Base-by-base conservation (phyloP, 1,284 basidiomycete species). In the Leccinum angustisporum region DNA sequence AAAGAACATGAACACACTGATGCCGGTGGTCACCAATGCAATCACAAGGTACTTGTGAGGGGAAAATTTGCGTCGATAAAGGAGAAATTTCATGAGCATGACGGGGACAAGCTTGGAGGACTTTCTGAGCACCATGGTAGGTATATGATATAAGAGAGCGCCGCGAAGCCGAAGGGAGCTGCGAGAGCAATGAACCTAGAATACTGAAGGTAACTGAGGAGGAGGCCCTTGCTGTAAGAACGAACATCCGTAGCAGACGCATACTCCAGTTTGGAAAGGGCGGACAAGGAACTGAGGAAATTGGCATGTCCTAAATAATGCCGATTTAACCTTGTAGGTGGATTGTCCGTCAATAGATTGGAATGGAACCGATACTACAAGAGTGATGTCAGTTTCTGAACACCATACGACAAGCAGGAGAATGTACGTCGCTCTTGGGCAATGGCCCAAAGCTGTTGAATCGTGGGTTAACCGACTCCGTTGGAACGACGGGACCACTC, bases 31-130 rank as follows among this genome's bases (percentile, higher is more conserved):
- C 68, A 99, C 97, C 79, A 97, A 87, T 14, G 84, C 81, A 30
- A 98, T 95, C 61, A 99, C 94, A 66, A 93, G 79, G 75, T 98
- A 98, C 75, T 98, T 98, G 85, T 98, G 90, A 1, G 87, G 84
- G 0, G 94, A 92, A 77, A 98, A 99, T 65, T 86, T 83, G 58
- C 95, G 87, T 59, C 94, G 91, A 78, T 97, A 97, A 61, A 94
- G 81, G 48, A 94, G 74, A 65, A 97, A 87, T 77, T 97, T 97
- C 93, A 97, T 95, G 76, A 97, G 81, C 85, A 97, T 92, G 63
- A 97, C 95, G 2, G 95, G 95, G 16, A 97, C 91, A 70, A 97
- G 92, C 77, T 99, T 99, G 85, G 97, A 99, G 0, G 95, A 98
- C 77, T 99, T 99, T 63, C 94, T 97, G 64, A 99, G 88, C 43